phyloP scores from a whole-genome alignment of 177 flowering plant genomes.

The Tripterygium wilfordii region DNA sequence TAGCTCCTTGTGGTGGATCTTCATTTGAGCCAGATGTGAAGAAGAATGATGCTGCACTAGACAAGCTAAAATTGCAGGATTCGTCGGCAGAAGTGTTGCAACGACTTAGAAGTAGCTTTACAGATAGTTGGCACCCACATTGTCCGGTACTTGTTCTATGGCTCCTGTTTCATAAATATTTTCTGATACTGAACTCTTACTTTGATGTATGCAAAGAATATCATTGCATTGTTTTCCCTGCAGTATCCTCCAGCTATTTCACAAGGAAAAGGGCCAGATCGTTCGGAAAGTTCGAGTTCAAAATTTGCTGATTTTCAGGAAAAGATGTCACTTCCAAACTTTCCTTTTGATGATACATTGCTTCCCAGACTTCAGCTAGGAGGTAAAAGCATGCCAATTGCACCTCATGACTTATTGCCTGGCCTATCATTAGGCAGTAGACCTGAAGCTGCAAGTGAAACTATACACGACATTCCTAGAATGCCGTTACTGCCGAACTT shows the following conservation, averaged over 20 bases:
- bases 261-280: conserved; percentile 35
- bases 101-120: conserved; percentile 23
- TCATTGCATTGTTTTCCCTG: conserved; percentile 19
- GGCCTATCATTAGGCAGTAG: conserved; percentile 61
- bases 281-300: conserved; percentile 27
- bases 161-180: too few relatives aligned
- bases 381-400: conserved; percentile 26
- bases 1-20: conserved; percentile 25
- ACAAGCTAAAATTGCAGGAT: conserved; percentile 25
- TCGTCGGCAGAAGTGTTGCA: conserved; percentile 28
- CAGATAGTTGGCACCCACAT: conserved; percentile 34
- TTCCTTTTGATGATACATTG: conserved; percentile 51
- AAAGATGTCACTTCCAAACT: conserved; percentile 40
- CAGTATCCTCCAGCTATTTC: conserved; percentile 40
- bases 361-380: conserved; percentile 40
- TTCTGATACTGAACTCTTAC: neutral
- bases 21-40: conserved; percentile 26
- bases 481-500: conserved; percentile 70
- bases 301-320: conserved; percentile 45
- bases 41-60: conserved; percentile 29
- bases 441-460: conserved; percentile 23
- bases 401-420: conserved; percentile 49
- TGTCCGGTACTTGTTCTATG: too few relatives aligned
- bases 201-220: neutral
- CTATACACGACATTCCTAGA: conserved; percentile 36